Conservation (phyloP, 2,329 filamentous ascomycete species). For the Phaeoacremonium minimum region DNA sequence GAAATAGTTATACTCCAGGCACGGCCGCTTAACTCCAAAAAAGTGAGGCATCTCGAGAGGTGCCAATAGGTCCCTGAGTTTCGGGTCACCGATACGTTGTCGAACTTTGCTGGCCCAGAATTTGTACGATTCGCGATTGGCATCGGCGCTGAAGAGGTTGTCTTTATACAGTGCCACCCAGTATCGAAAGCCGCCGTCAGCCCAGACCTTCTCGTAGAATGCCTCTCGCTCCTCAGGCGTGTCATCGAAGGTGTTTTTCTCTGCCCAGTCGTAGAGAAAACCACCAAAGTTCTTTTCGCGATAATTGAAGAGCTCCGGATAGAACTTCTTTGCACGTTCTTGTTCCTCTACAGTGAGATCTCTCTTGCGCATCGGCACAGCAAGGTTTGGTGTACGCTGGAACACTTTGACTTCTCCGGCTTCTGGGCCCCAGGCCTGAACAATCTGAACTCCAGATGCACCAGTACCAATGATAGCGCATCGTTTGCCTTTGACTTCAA, state of each 20-base stretch:
- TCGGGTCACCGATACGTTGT: conserved; percentile 42
- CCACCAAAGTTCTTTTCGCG: conserved; percentile 53
- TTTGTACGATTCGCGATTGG: conserved; percentile 48
- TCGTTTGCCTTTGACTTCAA: conserved; percentile 54
- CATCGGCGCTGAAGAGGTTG: conserved; percentile 34
- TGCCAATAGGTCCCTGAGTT: conserved; percentile 44
- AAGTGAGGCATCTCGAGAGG: conserved; percentile 46
- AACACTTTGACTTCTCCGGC: conserved; percentile 54
- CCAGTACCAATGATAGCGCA: conserved; percentile 62
- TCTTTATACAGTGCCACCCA: conserved; percentile 54
- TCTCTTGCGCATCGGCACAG: conserved; percentile 54
- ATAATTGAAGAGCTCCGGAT: conserved; percentile 45
- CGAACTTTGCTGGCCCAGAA: conserved; percentile 52
- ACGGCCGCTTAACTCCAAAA: conserved; percentile 49
- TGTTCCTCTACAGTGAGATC: conserved; percentile 46
- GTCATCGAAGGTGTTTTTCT: conserved; percentile 53
- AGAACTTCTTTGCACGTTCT: conserved; percentile 34
- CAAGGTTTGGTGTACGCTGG: conserved; percentile 64
- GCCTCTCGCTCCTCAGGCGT: conserved; percentile 42
- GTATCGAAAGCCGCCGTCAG: conserved; percentile 48
- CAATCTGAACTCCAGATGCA: conserved; percentile 59
- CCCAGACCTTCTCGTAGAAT: conserved; percentile 43
- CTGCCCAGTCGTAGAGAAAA: conserved; percentile 51
- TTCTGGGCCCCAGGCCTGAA: conserved; percentile 53
- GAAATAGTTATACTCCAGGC: conserved; percentile 37